Conservation (phyloP, 352 stramenopile genomes). For the Pythium brachiatum region DNA sequence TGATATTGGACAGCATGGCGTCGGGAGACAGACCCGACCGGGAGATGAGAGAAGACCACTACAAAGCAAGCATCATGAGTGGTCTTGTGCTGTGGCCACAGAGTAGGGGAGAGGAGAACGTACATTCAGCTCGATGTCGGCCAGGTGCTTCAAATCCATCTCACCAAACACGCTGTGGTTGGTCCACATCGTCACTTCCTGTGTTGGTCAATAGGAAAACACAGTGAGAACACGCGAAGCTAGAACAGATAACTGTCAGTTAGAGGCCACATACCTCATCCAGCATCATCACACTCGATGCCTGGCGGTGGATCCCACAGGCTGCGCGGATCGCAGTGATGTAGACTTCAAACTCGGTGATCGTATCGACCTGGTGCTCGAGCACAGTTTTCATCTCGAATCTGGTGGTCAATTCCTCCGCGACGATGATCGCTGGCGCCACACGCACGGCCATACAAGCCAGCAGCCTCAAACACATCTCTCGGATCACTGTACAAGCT, state of each 20-base stretch:
- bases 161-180: constrained; percentile 45
- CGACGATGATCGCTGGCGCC: constrained; percentile 34
- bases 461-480: constrained; percentile 51
- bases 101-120: constrained; percentile 10
- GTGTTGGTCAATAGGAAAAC: not conserved
- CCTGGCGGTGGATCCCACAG: not conserved
- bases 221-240: not conserved
- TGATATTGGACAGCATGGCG: constrained; percentile 31
- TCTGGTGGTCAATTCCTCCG: constrained; percentile 26
- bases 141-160: constrained; percentile 46
- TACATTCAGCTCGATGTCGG: constrained; percentile 49
- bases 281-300: constrained; percentile 25
- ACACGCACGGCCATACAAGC: constrained; percentile 42
- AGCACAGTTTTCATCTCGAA: not conserved
- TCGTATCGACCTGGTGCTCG: constrained; percentile 33
- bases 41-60: constrained; percentile 54
- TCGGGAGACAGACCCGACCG: constrained; percentile 37
- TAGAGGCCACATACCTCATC: constrained; percentile 33
- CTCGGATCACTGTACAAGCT: constrained; percentile 49
- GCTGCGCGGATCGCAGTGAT: constrained; percentile 35
- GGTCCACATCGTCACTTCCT: constrained; percentile 9
- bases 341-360: constrained; percentile 49
- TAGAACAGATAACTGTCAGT: not conserved
- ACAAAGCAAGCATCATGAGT: too few relatives aligned
- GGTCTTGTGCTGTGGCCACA: too few relatives aligned